A percentile compares a stretch with the other conserved stretches of the same genome.
phyloP scores from a whole-genome alignment of 257 asterid genomes.

The Paulownia fortunei region DNA sequence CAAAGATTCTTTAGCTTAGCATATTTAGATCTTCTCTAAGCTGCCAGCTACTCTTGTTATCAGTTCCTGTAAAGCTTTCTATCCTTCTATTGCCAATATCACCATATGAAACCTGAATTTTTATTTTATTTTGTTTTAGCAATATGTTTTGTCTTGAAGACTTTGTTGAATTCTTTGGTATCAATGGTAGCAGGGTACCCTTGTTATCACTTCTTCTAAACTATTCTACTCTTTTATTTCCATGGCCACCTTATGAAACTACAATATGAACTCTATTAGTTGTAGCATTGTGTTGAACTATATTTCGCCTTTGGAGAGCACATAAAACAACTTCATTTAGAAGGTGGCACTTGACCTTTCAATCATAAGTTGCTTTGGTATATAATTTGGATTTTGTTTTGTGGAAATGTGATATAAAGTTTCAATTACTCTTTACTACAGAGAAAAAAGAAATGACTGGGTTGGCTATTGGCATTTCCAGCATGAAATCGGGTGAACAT shows the following conservation, averaged over 20 bases:
- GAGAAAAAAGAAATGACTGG: conserved; percentile 95
- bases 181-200: not conserved
- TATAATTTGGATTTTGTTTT: conserved; percentile 2
- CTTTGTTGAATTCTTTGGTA: conserved; percentile 6
- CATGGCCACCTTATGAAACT: conserved; percentile 16
- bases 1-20: conserved; percentile 10
- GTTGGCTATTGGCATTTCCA: conserved; percentile 80
- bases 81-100: not conserved
- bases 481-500: conserved; percentile 92
- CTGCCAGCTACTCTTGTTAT: conserved; percentile 1
- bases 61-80: not conserved
- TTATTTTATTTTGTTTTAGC: not conserved
- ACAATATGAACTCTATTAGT: not conserved
- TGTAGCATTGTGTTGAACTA: conserved; percentile 1
- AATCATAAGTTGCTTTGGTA: not conserved
- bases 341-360: conserved; percentile 18
- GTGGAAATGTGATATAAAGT: conserved; percentile 24
- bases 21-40: conserved; percentile 13
- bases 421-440: conserved; percentile 45
- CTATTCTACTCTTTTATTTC: conserved; percentile 5
- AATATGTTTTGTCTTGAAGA: not conserved
- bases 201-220: not conserved
- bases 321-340: not conserved
- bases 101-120: not conserved
- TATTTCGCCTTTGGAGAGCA: conserved; percentile 1